Base-by-base conservation (phyloP, 768 basidiomycete genomes). In the Tulasnella sp. region DNA sequence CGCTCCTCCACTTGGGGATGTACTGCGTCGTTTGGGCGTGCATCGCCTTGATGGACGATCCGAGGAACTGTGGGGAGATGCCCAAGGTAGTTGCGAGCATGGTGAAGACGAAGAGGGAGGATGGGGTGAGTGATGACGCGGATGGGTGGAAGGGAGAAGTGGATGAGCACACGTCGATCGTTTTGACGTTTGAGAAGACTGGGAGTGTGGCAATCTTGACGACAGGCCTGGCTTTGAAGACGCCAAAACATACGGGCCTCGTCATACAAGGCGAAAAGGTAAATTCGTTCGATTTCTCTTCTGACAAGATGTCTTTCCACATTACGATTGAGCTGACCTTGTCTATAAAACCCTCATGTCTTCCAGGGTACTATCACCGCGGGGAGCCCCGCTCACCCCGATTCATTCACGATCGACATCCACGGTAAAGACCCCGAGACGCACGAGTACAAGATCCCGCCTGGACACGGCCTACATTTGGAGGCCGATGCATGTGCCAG, bases 401-500 rank as follows among this genome's bases (percentile, higher is more conserved):
- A 34, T 4, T 42, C 54, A 15, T 66, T 62, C 56, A 60, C 48
- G 1, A 19, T 66, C 17, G 43, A 57, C 21, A 34, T 49, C 24
- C 24, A 64, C 2, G 63, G 57, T 15, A 7, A 56, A 21, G 58
- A 60, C 2, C 63, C 58, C 25, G 45, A 43, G 11, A 41, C 12
- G 38, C 51, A 60, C 41, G 31, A 41, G 1, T 24, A 51, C 21
- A 19, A 27, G n/a, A 54, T 63, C 29, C 42, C 49, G 9, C 9
- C 12, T 9, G 65, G 65, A 4, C 49, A 60, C 11, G 64, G 63
- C 3, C 49, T 65, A 57, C 53, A 60, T 34, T 66, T 62, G 64
- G 58, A 65, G 60, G 65, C 62, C 1, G 65, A 66, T 45, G 62
- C 58, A 17, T 61, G 60, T n/a, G 65, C 64, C 3, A 60, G 65